Percentiles rank a stretch among this genome's conserved stretches.
Evolutionary conservation across 2,329 filamentous ascomycete species (phyloP).

Genomic region (Aspergillus ibericus): DNA sequence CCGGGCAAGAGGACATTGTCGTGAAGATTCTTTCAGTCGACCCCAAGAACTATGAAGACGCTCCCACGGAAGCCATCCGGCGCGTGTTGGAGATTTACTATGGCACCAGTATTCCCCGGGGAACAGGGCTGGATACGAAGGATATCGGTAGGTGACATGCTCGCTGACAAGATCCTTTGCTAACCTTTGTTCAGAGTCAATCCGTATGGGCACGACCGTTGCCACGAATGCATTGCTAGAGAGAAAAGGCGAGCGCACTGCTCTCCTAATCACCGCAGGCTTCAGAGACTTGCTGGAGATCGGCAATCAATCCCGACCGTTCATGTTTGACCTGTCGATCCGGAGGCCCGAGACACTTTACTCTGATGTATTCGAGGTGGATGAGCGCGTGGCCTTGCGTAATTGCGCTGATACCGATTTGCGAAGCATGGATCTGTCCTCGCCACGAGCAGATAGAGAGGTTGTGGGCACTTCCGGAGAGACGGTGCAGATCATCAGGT

Average conservation of each 20-base stretch:
- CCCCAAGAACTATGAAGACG: conserved; percentile 82
- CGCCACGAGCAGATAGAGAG: conserved; percentile 28
- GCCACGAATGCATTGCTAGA: not conserved
- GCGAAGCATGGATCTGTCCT: not conserved
- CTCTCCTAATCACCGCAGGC: not conserved
- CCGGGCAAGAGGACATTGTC: conserved; percentile 57
- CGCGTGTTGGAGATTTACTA: conserved; percentile 12
- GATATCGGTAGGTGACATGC: not conserved
- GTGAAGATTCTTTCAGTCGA: conserved; percentile 86
- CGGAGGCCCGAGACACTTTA: conserved; percentile 85
- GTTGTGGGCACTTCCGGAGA: conserved; percentile 70
- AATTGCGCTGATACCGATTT: conserved; percentile 25
- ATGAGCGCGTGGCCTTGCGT: conserved; percentile 78
- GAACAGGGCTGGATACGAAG: conserved; percentile 6
- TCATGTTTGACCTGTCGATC: conserved; percentile 89
- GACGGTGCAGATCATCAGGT: conserved; percentile 66
- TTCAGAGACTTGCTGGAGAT: conserved; percentile 49
- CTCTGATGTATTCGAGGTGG: conserved; percentile 79
- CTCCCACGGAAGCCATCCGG: conserved; percentile 37
- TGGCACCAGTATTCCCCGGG: conserved; percentile 15
- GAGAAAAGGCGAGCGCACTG: not conserved
- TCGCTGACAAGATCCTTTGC: not conserved
- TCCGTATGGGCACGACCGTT: not conserved
- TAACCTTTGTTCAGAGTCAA: not conserved
- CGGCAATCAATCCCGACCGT: conserved; percentile 84